Evolutionary conservation across 805 yeast genomes (phyloP).

Genomic region (Monosporozyma yasuniensis): DNA sequence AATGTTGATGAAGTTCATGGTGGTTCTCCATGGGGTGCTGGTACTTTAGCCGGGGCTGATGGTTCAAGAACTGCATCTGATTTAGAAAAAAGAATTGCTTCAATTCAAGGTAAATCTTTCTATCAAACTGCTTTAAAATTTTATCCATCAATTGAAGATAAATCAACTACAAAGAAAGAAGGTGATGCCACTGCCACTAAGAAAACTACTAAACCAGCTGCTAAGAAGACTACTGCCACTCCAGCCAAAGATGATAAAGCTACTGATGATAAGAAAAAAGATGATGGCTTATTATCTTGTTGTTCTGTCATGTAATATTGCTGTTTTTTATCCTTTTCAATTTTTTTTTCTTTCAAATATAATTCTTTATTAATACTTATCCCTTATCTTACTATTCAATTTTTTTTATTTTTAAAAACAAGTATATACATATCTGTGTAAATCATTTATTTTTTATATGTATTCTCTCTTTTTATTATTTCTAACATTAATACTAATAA

Average conservation of each 20-base stretch:
- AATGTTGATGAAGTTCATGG: constrained; percentile 66
- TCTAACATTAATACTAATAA: too few relatives aligned
- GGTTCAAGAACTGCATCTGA: constrained; percentile 64
- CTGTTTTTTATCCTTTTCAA: too few relatives aligned
- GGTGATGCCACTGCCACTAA: background rate
- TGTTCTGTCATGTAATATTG: constrained; percentile 30
- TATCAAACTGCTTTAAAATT: constrained; percentile 33
- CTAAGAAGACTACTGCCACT: constrained; percentile 37
- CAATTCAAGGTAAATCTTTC: constrained; percentile 61
- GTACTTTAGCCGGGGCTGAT: constrained; percentile 66
- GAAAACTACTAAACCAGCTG: constrained; percentile 4
- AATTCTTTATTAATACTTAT: background rate
- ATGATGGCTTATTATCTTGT: constrained; percentile 18
- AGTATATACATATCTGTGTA: too few relatives aligned
- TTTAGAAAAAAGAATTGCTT: constrained; percentile 58
- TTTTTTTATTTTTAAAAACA: too few relatives aligned
- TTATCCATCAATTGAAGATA: constrained; percentile 1
- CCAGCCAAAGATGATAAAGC: constrained; percentile 7
- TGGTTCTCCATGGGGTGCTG: constrained; percentile 86
- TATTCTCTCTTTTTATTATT: too few relatives aligned
- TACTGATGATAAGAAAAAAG: constrained; percentile 17
- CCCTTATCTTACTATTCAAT: background rate
- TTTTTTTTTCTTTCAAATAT: background rate
- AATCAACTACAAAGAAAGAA: background rate
- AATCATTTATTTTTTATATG: too few relatives aligned